Evolutionary conservation across 2,329 filamentous ascomycete genomes (phyloP), one percentile per base, ranked within the genome.

Genomic region (Ascochyta viciae-villosae): DNA sequence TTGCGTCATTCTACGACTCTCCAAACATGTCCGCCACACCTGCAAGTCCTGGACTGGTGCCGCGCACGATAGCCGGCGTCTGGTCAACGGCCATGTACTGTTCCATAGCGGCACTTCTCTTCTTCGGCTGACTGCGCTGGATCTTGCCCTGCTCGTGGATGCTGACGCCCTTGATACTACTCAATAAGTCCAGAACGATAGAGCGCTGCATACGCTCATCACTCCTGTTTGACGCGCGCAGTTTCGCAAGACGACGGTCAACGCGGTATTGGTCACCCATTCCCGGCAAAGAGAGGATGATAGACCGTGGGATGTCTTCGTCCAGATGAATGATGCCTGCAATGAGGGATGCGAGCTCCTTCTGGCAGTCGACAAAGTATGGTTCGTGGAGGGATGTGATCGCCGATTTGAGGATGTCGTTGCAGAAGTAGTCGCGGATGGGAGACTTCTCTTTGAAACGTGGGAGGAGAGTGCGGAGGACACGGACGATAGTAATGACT

Each of bases 341-440:
- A 59, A 99, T 96, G 34, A 98, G 82, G 22, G 88, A 85, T 0
- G 92, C 94, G 22, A 99, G 83, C 47, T 99, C 93, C 72, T 93
- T 94, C 70, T 99, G 95, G 60, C 96, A 86, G 65, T 99, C 95
- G 31, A 97, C 93, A 76, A 98, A 99, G 76, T 98, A 97, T 0
- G 92, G 89, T 64, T 99, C 95, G 76, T 98, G 91, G 46, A 99
- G 86, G 2, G 91, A 96, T 1, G 89, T 91, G 72, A 97, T 91
- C 68, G 90, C 94, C 0, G 92, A 92, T 78, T 93, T 91, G 45
- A 99, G 84, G 2, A 98, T 91, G 63, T 96, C 90, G 5, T 87
- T 87, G 48, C 88, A 92, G 70, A 98, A 93, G 75, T 93, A 99
- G 70, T 96, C 92, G 48, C 93, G 88, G 60, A 98, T 89, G 7